Conservation (phyloP, 371 early-diverging fungal species). For the Mucor saturninus region DNA sequence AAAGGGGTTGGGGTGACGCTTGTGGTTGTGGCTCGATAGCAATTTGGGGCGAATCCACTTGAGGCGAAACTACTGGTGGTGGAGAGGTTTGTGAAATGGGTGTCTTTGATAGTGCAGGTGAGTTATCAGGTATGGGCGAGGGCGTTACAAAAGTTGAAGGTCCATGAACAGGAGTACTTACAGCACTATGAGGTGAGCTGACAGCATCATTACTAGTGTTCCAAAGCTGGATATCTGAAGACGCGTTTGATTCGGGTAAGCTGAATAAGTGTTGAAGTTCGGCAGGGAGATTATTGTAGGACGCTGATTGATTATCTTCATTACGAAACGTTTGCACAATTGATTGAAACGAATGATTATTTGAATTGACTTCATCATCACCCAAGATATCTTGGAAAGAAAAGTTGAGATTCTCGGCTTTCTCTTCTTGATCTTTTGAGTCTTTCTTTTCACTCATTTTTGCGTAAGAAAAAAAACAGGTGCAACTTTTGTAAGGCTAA, state of each 20-base stretch:
- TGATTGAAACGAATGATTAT: slow-evolving; percentile 31
- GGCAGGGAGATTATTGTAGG: slow-evolving; percentile 37
- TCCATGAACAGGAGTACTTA: slow-evolving; percentile 1
- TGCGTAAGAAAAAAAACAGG: neutral
- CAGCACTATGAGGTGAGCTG: slow-evolving; percentile 5
- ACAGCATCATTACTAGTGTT: neutral
- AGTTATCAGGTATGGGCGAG: slow-evolving; percentile 9
- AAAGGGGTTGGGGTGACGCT: slow-evolving; percentile 2
- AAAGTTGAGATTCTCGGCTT: slow-evolving; percentile 27
- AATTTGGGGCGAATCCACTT: slow-evolving; percentile 2
- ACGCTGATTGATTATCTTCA: slow-evolving; percentile 23
- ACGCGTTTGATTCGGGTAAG: slow-evolving; percentile 6
- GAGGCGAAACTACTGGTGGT: neutral
- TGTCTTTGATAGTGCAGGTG: slow-evolving; percentile 3
- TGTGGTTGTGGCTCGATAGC: slow-evolving; percentile 1
- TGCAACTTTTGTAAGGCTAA: no score
- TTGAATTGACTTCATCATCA: slow-evolving; percentile 18
- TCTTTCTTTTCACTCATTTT: slow-evolving; percentile 19
- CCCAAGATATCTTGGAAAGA: slow-evolving; percentile 40
- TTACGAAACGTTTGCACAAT: slow-evolving; percentile 20
- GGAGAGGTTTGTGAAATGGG: neutral
- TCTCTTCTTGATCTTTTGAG: slow-evolving; percentile 17
- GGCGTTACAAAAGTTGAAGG: neutral
- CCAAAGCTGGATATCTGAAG: slow-evolving; percentile 12
- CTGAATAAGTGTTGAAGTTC: slow-evolving; percentile 42